phyloP scores from a whole-genome alignment of 2,329 filamentous ascomycete species.

The Lasiodiplodia citricola region DNA sequence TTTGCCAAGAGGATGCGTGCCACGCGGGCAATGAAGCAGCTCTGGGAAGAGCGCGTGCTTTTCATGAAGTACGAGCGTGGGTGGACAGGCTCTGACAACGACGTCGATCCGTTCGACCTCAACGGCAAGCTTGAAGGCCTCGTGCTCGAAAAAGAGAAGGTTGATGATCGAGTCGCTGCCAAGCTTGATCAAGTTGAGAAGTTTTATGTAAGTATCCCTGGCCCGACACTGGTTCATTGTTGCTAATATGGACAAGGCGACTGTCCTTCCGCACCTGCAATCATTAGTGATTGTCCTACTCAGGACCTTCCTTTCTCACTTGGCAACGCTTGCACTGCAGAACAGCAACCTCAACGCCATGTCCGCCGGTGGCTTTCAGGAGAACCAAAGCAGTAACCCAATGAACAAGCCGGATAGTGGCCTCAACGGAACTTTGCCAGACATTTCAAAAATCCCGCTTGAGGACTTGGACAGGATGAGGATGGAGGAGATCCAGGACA shows the following conservation, averaged over 20 bases:
- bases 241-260: constrained; percentile 57
- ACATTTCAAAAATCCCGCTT: constrained; percentile 38
- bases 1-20: constrained; percentile 91
- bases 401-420: constrained; percentile 38
- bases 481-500: constrained; percentile 83
- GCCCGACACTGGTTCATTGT: neutral
- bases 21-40: constrained; percentile 86
- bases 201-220: constrained; percentile 75
- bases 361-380: constrained; percentile 40
- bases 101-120: constrained; percentile 51
- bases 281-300: constrained; percentile 92
- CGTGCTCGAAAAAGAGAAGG: constrained; percentile 45
- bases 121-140: constrained; percentile 11
- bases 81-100: constrained; percentile 66
- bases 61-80: constrained; percentile 93
- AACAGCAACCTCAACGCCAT: constrained; percentile 49
- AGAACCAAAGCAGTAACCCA: constrained; percentile 47
- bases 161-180: constrained; percentile 52
- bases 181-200: constrained; percentile 72
- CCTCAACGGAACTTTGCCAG: constrained; percentile 36
- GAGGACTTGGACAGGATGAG: constrained; percentile 85
- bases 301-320: constrained; percentile 84
- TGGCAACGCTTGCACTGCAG: constrained; percentile 79
- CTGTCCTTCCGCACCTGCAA: constrained; percentile 83
- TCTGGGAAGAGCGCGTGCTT: constrained; percentile 91